Conservation (phyloP, 148 eudicot genomes). For the Chenopodium quinoa region DNA sequence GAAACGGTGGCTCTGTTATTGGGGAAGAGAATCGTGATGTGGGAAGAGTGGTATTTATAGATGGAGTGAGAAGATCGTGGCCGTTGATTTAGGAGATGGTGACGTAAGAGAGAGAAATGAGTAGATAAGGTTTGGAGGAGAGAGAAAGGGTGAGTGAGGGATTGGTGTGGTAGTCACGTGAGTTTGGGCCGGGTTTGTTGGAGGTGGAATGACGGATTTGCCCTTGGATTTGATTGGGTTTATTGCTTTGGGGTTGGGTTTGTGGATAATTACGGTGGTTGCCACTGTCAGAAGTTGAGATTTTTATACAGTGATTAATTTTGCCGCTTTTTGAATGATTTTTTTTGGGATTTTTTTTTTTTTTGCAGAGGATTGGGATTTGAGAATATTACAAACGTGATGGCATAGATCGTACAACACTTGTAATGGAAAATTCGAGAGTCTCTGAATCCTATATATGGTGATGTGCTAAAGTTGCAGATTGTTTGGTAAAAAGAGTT, state of each 20-base stretch:
- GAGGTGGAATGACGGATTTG: background rate
- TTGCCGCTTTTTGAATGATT: background rate
- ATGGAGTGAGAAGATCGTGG: constrained; percentile 8
- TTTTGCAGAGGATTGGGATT: too few relatives aligned
- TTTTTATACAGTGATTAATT: background rate
- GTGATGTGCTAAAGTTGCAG: too few relatives aligned
- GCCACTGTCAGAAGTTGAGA: background rate
- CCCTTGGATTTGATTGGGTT: background rate
- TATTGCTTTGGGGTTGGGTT: background rate
- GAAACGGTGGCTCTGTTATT: background rate
- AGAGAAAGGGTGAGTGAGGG: background rate
- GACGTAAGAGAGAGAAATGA: constrained; percentile 18
- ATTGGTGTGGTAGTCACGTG: constrained; percentile 24
- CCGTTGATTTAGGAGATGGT: constrained; percentile 49
- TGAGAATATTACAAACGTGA: too few relatives aligned
- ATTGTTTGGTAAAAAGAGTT: too few relatives aligned
- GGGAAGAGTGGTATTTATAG: constrained; percentile 31
- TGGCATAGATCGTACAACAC: too few relatives aligned
- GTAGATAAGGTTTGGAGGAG: constrained; percentile 39
- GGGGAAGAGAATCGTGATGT: background rate
- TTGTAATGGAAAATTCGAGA: too few relatives aligned
- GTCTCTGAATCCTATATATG: too few relatives aligned
- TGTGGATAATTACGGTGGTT: constrained; percentile 1
- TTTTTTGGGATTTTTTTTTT: too few relatives aligned
- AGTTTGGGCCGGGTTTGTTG: background rate